Conservation (phyloP, 495 filamentous ascomycete species). For the Bacidia rubella region DNA sequence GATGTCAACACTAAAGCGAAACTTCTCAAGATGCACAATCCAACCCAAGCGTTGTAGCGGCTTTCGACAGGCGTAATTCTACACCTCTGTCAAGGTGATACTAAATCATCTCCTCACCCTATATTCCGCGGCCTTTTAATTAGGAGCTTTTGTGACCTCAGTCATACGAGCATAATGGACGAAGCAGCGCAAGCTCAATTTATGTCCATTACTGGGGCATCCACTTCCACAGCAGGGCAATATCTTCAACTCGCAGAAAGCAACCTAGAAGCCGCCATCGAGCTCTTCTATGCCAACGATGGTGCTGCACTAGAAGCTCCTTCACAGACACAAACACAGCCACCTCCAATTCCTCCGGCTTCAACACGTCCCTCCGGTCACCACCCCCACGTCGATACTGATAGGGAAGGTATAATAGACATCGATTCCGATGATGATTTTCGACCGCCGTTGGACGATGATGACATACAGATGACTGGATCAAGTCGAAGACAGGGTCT, state of each 20-base stretch:
- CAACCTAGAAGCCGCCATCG: conserved; percentile 71
- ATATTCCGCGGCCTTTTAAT: no score
- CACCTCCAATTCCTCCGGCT: conserved; percentile 18
- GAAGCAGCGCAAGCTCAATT: conserved; percentile 45
- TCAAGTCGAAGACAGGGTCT: background rate
- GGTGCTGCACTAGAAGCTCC: conserved; percentile 41
- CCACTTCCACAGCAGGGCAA: conserved; percentile 51
- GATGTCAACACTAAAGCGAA: no score
- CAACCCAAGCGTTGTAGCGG: no score
- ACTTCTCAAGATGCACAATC: no score
- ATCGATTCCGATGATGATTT: conserved; percentile 52
- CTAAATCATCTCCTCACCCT: no score
- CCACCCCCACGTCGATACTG: conserved; percentile 13
- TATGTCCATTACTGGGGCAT: conserved; percentile 52
- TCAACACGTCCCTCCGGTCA: conserved; percentile 14
- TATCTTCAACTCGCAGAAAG: conserved; percentile 74
- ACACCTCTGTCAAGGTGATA: no score
- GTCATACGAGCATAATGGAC: no score
- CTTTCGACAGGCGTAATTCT: no score
- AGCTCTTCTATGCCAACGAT: conserved; percentile 77
- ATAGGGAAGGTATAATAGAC: conserved; percentile 49
- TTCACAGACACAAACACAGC: conserved; percentile 24
- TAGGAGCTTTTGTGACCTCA: no score
- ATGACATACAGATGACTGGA: conserved; percentile 4
- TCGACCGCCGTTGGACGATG: conserved; percentile 13